Evolutionary conservation across 176 grass and related monocot genomes (phyloP).

Genomic region (Zoysia japonica): DNA sequence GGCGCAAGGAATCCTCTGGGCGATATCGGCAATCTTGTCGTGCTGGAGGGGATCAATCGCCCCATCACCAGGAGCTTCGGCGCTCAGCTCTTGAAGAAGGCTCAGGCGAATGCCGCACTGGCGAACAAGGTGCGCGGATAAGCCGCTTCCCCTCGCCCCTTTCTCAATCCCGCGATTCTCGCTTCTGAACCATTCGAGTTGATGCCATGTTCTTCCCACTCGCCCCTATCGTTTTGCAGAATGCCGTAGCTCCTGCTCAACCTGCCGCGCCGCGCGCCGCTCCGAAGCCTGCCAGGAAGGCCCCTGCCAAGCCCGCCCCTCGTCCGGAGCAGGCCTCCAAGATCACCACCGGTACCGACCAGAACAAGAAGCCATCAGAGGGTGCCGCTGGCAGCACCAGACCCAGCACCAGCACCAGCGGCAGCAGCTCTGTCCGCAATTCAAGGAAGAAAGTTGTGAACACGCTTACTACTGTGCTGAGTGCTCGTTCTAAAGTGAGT

Average conservation of each 20-base stretch:
- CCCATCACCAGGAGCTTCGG: constrained; percentile 63
- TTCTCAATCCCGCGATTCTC: not conserved
- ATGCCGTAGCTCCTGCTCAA: constrained; percentile 4
- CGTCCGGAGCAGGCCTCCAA: constrained; percentile 43
- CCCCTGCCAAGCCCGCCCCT: constrained; percentile 29
- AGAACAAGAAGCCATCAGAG: constrained; percentile 21
- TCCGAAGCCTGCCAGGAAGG: constrained; percentile 53
- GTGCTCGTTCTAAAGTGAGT: constrained; percentile 81
- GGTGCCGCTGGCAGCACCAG: too few species aligned
- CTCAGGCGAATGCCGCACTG: constrained; percentile 43
- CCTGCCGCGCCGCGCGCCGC: constrained; percentile 26
- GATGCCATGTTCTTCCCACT: not conserved
- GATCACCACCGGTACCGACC: constrained; percentile 12
- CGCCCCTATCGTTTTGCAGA: constrained; percentile 3
- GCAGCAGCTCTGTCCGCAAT: constrained; percentile 1
- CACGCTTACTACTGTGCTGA: constrained; percentile 71
- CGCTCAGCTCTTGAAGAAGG: constrained; percentile 59
- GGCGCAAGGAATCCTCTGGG: constrained; percentile 45
- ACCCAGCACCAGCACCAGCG: not conserved
- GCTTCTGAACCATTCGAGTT: not conserved
- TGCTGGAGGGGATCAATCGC: constrained; percentile 50
- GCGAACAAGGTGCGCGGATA: constrained; percentile 45
- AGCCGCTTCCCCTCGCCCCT: not conserved
- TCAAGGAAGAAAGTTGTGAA: constrained; percentile 57
- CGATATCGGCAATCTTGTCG: constrained; percentile 69